These are phyloP conservation scores for Paramecium bursaria DNA, from an alignment of 73 alveolate species.

Conservation along the genomic window DNA sequence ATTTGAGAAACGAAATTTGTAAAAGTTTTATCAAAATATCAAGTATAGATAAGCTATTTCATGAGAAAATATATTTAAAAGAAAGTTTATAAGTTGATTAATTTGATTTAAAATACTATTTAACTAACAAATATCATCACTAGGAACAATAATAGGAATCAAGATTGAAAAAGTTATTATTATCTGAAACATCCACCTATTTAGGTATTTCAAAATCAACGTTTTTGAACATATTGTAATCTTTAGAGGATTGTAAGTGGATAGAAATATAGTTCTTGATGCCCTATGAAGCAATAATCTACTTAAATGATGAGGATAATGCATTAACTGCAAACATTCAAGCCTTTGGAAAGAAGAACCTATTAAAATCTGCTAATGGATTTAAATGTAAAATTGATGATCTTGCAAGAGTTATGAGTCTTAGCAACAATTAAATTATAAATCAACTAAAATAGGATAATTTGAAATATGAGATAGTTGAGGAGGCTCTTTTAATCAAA, in stretches of 20 bases:
- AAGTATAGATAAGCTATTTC: neutral
- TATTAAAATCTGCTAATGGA: conserved; percentile 46
- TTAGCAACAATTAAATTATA: conserved; percentile 15
- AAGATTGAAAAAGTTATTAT: conserved; percentile 2
- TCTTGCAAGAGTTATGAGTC: neutral
- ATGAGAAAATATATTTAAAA: conserved; percentile 9
- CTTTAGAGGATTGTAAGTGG: conserved; percentile 33
- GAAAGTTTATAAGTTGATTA: conserved; percentile 11
- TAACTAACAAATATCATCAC: conserved; percentile 19
- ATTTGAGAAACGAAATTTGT: neutral
- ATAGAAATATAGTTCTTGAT: conserved; percentile 6
- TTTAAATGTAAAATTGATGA: conserved; percentile 32
- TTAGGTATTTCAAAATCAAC: neutral
- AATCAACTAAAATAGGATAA: conserved; percentile 4
- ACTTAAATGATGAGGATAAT: neutral
- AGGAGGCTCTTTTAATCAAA: conserved; percentile 21
- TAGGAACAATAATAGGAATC: neutral
- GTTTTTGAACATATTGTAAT: neutral
- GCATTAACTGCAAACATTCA: neutral
- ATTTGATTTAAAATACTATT: conserved; percentile 26
- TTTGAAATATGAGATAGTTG: conserved; percentile 18
- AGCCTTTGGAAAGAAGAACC: conserved; percentile 45
- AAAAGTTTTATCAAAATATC: neutral
- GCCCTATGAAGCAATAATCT: conserved; percentile 1
- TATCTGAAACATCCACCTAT: neutral